A percentile compares a stretch with the other conserved stretches of the same genome.
Conservation (phyloP, 148 eudicot genomes). For the Fagopyrum homotropicum region DNA sequence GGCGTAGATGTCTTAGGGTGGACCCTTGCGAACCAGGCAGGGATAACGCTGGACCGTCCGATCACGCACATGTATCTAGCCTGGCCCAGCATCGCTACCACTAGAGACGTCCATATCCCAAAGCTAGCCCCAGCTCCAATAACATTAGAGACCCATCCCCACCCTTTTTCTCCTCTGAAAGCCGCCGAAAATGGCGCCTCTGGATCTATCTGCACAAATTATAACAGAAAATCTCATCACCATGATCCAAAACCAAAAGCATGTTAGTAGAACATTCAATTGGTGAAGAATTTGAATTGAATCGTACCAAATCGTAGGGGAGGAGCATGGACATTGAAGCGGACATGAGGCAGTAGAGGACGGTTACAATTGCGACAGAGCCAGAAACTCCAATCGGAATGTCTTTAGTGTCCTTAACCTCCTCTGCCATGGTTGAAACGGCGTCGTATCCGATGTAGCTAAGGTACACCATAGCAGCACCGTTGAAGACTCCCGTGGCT, state of each 20-base stretch:
- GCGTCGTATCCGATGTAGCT: constrained; percentile 93
- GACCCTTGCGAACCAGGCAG: constrained; percentile 81
- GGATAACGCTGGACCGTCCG: constrained; percentile 84
- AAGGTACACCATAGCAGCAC: constrained; percentile 82
- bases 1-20: constrained; percentile 83
- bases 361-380: constrained; percentile 71
- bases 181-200: constrained; percentile 81
- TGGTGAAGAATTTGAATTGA: no score
- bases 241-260: no score
- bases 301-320: constrained; percentile 75
- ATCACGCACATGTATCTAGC: constrained; percentile 97
- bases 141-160: constrained; percentile 79
- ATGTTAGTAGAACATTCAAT: background rate
- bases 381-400: constrained; percentile 89
- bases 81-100: constrained; percentile 94
- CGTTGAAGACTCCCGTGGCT: constrained; percentile 65
- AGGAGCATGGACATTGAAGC: constrained; percentile 86
- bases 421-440: constrained; percentile 94
- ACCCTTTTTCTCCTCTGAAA: constrained; percentile 39
- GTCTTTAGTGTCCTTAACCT: constrained; percentile 71
- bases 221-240: no score
- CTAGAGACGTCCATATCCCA: constrained; percentile 79
- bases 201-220: constrained; percentile 45
- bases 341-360: constrained; percentile 84
- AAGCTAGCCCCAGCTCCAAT: constrained; percentile 89